Evolutionary conservation across 345 rosid genomes (phyloP).

Genomic region (Lumnitzera littorea): DNA sequence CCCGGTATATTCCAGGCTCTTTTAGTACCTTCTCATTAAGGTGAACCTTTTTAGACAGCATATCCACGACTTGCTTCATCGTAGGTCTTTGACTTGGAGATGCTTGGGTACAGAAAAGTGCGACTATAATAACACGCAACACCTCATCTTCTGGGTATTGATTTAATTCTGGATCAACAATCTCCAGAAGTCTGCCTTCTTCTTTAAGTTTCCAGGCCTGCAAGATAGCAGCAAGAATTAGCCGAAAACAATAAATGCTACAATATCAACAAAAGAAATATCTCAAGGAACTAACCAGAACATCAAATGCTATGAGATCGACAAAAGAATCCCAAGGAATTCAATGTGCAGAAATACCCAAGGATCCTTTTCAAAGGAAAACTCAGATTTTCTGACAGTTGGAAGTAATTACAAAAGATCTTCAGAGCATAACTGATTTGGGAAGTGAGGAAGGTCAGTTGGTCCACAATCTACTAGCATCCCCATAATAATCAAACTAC

Average conservation of each 20-base stretch:
- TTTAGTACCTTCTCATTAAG: slow-evolving; percentile 60
- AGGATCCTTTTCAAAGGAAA: too few relatives aligned
- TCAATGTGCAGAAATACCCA: too few relatives aligned
- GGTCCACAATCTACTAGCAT: too few relatives aligned
- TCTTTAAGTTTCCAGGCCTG: slow-evolving; percentile 86
- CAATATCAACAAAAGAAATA: too few relatives aligned
- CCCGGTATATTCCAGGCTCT: slow-evolving; percentile 53
- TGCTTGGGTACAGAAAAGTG: slow-evolving; percentile 83
- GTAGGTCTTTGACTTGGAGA: slow-evolving; percentile 58
- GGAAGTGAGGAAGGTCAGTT: too few relatives aligned
- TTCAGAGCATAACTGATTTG: too few relatives aligned
- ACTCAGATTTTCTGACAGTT: too few relatives aligned
- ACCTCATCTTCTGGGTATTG: slow-evolving; percentile 58
- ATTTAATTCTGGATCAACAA: slow-evolving; percentile 59
- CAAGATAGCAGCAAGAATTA: slow-evolving; percentile 1
- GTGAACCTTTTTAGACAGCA: slow-evolving; percentile 64
- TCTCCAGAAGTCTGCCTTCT: slow-evolving; percentile 57
- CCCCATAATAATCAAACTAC: too few relatives aligned
- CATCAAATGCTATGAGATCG: too few relatives aligned
- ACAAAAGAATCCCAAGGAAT: too few relatives aligned
- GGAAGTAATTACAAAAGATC: too few relatives aligned
- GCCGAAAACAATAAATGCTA: not conserved
- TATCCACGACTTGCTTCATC: slow-evolving; percentile 80
- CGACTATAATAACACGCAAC: slow-evolving; percentile 57
- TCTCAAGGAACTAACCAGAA: too few relatives aligned